Evolutionary conservation across 2,329 filamentous ascomycete species (phyloP).

Genomic region (Pestalotiopsis sp.): DNA sequence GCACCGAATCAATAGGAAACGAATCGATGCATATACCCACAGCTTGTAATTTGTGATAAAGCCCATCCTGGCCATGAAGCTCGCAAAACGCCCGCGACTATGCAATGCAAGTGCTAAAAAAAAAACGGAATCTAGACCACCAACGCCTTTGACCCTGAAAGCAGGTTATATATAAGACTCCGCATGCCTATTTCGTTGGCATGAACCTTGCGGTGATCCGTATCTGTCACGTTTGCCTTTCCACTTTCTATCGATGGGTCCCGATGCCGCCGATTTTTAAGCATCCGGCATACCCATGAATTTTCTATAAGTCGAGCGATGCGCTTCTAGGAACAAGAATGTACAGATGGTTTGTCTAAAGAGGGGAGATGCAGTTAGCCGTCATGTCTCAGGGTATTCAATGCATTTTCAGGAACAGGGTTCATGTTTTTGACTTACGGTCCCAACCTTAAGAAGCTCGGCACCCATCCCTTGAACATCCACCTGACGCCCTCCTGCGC

Average conservation of each 20-base stretch:
- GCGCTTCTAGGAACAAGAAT: conserved; percentile 83
- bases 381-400: conserved; percentile 8
- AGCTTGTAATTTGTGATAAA: not conserved
- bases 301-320: conserved; percentile 75
- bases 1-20: not conserved
- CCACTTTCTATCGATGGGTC: not conserved
- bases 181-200: not conserved
- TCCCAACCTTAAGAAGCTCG: conserved; percentile 68
- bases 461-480: conserved; percentile 91
- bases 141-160: conserved; percentile 5
- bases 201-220: not conserved
- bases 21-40: not conserved
- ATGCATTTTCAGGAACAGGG: not conserved
- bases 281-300: conserved; percentile 43
- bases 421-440: conserved; percentile 49
- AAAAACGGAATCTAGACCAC: not conserved
- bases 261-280: not conserved
- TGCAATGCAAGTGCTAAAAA: conserved; percentile 3
- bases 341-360: conserved; percentile 79
- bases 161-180: not conserved
- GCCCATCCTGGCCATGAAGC: not conserved
- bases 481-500: conserved; percentile 72
- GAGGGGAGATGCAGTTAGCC: not conserved
- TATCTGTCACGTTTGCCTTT: not conserved
- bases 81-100: conserved; percentile 1